Conservation (phyloP, 768 basidiomycete species). For the Tricholoma sp. region DNA sequence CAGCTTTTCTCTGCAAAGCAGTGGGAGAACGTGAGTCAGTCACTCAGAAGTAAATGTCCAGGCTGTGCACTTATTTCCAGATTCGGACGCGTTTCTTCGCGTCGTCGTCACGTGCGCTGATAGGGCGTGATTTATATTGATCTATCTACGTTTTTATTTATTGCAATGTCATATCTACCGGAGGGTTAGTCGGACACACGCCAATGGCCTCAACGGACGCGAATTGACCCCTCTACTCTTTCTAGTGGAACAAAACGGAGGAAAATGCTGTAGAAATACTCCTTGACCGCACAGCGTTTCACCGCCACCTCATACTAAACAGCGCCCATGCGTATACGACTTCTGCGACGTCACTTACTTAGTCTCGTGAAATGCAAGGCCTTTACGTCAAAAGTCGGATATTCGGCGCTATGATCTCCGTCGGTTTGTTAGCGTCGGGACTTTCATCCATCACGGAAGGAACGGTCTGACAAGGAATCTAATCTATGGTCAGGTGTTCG, state of each 20-base stretch:
- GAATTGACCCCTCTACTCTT: too few relatives aligned
- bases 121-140: background rate
- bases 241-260: background rate
- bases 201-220: too few relatives aligned
- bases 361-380: background rate
- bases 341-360: background rate
- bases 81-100: slow-evolving; percentile 1
- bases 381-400: background rate
- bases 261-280: background rate
- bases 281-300: background rate
- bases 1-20: background rate
- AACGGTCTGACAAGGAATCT: too few relatives aligned
- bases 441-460: background rate
- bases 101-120: background rate
- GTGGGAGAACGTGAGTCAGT: background rate
- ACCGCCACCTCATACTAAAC: background rate
- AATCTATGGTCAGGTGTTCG: background rate
- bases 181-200: too few relatives aligned
- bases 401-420: background rate
- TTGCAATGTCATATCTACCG: too few relatives aligned
- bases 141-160: too few relatives aligned
- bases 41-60: background rate
- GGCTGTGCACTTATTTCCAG: background rate
- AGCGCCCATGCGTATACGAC: background rate
- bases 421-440: background rate